Evolutionary conservation across 768 basidiomycete species (phyloP).

Genomic region (Pilatotrama ljubarskyi): DNA sequence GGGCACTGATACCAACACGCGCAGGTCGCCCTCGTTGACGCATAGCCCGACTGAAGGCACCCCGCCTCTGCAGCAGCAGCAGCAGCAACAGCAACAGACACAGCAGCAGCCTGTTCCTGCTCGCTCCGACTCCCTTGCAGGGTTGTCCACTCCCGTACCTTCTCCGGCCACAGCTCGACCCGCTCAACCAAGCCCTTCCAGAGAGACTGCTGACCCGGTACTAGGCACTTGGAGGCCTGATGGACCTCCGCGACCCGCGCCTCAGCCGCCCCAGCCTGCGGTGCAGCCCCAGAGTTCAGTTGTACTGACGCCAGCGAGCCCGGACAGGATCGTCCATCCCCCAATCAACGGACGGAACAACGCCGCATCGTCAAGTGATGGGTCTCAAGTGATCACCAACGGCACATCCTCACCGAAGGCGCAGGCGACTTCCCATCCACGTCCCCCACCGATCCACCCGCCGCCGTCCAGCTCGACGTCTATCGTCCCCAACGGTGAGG

Average conservation of each 20-base stretch:
- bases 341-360: slow-evolving; percentile 2
- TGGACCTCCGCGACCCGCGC: background rate
- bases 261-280: background rate
- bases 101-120: slow-evolving; percentile 7
- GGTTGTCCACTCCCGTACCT: slow-evolving; percentile 32
- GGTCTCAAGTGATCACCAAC: background rate
- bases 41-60: slow-evolving; percentile 16
- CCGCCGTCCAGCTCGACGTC: slow-evolving; percentile 24
- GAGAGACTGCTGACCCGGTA: slow-evolving; percentile 15
- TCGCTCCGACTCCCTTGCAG: slow-evolving; percentile 31
- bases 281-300: slow-evolving; percentile 8
- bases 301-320: slow-evolving; percentile 17
- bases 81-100: background rate
- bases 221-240: slow-evolving; percentile 13
- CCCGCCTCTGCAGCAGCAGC: background rate
- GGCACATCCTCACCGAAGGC: background rate
- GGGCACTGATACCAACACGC: slow-evolving; percentile 7
- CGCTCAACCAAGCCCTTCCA: background rate
- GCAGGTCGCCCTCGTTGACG: slow-evolving; percentile 1
- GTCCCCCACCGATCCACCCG: slow-evolving; percentile 6
- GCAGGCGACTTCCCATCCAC: background rate
- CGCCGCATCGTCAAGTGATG: background rate
- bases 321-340: slow-evolving; percentile 2
- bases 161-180: slow-evolving; percentile 19
- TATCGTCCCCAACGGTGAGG: slow-evolving; percentile 25